Percentiles rank a stretch among this genome's conserved stretches.
Conservation (phyloP, 768 basidiomycete species). For the Chalciporus piperatus region DNA sequence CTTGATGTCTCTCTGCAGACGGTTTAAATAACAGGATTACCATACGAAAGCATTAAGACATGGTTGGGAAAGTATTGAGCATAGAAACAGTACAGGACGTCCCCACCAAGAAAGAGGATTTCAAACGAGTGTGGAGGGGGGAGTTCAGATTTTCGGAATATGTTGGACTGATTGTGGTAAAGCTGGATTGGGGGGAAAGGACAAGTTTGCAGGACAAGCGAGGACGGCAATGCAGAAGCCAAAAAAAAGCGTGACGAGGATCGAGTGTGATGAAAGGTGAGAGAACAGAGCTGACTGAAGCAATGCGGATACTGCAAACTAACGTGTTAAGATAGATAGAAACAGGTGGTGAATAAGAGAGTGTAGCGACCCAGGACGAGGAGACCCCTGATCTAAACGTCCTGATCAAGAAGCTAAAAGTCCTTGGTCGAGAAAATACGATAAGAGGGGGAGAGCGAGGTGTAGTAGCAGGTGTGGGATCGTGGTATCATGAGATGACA, state of each 20-base stretch:
- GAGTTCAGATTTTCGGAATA: slow-evolving; percentile 23
- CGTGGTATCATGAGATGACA: slow-evolving; percentile 22
- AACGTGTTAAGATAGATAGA: slow-evolving; percentile 26
- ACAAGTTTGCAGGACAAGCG: slow-evolving; percentile 18
- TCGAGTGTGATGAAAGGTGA: slow-evolving; percentile 6
- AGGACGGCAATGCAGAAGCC: slow-evolving; percentile 23
- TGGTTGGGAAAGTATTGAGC: slow-evolving; percentile 34
- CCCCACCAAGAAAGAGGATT: slow-evolving; percentile 25
- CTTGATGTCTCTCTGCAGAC: slow-evolving; percentile 6
- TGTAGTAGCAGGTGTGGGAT: slow-evolving; percentile 1
- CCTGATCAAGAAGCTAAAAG: slow-evolving; percentile 15
- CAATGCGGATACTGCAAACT: slow-evolving; percentile 25
- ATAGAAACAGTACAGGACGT: slow-evolving; percentile 33
- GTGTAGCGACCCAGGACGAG: slow-evolving; percentile 14
- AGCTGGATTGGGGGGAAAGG: slow-evolving; percentile 11
- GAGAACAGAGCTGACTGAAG: slow-evolving; percentile 19
- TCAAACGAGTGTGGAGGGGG: slow-evolving; percentile 30
- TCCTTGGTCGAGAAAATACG: slow-evolving; percentile 16
- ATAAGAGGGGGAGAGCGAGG: slow-evolving; percentile 3
- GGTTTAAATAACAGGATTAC: slow-evolving; percentile 30
- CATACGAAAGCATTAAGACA: slow-evolving; percentile 38
- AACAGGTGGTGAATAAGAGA: slow-evolving; percentile 17
- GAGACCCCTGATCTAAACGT: slow-evolving; percentile 19
- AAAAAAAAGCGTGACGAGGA: slow-evolving; percentile 21
- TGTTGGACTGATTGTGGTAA: slow-evolving; percentile 21